phyloP scores from a whole-genome alignment of 2,329 filamentous ascomycete species.

The Colletotrichum theobromicola region DNA sequence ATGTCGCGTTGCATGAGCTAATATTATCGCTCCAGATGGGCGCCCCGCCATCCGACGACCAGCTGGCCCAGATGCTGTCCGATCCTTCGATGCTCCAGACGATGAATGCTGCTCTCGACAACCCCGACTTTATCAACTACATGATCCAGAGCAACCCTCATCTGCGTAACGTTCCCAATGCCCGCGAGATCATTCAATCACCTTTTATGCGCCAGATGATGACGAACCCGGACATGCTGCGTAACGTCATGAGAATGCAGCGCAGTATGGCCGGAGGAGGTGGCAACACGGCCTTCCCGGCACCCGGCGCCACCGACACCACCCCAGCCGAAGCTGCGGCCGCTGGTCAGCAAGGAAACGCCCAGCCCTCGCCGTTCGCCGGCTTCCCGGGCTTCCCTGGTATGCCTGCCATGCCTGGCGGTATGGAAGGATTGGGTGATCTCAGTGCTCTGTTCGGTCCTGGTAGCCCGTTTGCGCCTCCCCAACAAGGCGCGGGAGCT shows the following conservation, averaged over 20 bases:
- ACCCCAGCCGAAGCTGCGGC: conserved; percentile 62
- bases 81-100: conserved; percentile 86
- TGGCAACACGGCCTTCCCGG: conserved; percentile 73
- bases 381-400: conserved; percentile 28
- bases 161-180: conserved; percentile 74
- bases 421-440: conserved; percentile 16
- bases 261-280: conserved; percentile 65
- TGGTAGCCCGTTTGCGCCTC: conserved; percentile 21
- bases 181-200: conserved; percentile 85
- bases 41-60: conserved; percentile 79
- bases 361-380: conserved; percentile 48
- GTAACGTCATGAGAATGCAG: conserved; percentile 84
- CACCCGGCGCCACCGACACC: conserved; percentile 89
- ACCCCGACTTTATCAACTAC: conserved; percentile 93
- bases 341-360: conserved; percentile 28
- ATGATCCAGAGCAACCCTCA: conserved; percentile 92
- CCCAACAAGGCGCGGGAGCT: conserved; percentile 23
- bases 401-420: conserved; percentile 8
- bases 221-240: conserved; percentile 85
- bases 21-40: conserved; percentile 72
- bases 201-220: conserved; percentile 91
- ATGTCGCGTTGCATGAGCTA: conserved; percentile 22
- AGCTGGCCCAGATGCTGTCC: conserved; percentile 83
- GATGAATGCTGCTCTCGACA: conserved; percentile 94
- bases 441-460: conserved; percentile 35